Evolutionary conservation across 441 rosid species (phyloP), one percentile per base, ranked within the genome.

Genomic region (Corymbia citriodora): DNA sequence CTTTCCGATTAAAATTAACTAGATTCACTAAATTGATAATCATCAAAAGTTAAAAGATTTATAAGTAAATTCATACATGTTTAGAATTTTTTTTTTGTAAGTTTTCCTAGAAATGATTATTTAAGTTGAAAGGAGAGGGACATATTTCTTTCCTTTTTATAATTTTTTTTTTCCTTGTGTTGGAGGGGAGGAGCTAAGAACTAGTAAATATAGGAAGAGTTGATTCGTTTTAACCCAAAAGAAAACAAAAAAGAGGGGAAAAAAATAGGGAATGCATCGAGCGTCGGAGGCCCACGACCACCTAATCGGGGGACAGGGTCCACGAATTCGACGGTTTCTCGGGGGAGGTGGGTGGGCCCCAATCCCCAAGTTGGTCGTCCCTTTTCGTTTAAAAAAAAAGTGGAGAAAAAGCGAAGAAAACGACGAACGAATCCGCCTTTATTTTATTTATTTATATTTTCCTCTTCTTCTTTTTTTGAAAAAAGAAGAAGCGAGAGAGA

Each of bases 171-270:
- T 79, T 14, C 83, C 6, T 2, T 45, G 85, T 7, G 4, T 45
- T 23, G 10, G 10, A 79, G n/a, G 70, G 31, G 70, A 6, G 70
- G 70, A 61, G 33, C 70, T 27, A 6, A 61, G 14, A 70, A 40
- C 85, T 2, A 8, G 52, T n/a, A 13, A 29, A 79, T 13, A 11
- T 23, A 79, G 85, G 23, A 79, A 17, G n/a, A 79, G 45, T 3
- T 17, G 52, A 23, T 45, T 23, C n/a, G 52, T 79, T 79, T 74
- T 45, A 23, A 79, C 52, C 52, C 52, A 7, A 7, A 45, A 23
- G 23, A 23, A 0, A 3, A 40, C 1, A 21, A 40, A 18, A 40
- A 0, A 29, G 14, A 2, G 29, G 3, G 0, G 21, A 6, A 10
- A 18, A 9, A 3, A 40, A 23, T 11, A 11, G 52, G 52, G 52